Percentiles rank a stretch among this genome's conserved stretches.
Evolutionary conservation across 805 yeast species (phyloP).

Genomic region (Metschnikowia anglica): DNA sequence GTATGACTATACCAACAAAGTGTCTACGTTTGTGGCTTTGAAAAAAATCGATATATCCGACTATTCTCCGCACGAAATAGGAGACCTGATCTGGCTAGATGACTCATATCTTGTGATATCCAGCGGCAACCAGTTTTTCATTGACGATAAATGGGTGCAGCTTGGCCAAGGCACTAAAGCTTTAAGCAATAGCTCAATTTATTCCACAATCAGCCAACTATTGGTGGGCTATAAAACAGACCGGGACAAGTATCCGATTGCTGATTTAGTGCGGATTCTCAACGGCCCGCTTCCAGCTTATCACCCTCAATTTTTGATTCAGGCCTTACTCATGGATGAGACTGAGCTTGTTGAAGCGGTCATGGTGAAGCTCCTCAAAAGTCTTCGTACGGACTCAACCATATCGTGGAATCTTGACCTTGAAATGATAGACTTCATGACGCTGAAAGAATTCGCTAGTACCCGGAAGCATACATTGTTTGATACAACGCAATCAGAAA

Average conservation of each 20-base stretch:
- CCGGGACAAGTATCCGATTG: slow-evolving; percentile 42
- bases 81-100: slow-evolving; percentile 85
- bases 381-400: slow-evolving; percentile 42
- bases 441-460: slow-evolving; percentile 1
- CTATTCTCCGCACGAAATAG: slow-evolving; percentile 77
- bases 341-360: slow-evolving; percentile 54
- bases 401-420: slow-evolving; percentile 37
- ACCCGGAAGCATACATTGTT: slow-evolving; percentile 1
- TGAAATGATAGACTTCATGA: slow-evolving; percentile 22
- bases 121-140: slow-evolving; percentile 84
- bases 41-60: slow-evolving; percentile 67
- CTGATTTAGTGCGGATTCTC: slow-evolving; percentile 69
- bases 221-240: slow-evolving; percentile 31
- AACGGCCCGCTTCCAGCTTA: slow-evolving; percentile 90
- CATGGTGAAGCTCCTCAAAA: slow-evolving; percentile 51
- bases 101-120: slow-evolving; percentile 81
- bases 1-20: slow-evolving; percentile 80
- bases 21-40: slow-evolving; percentile 75
- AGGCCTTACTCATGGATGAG: slow-evolving; percentile 64
- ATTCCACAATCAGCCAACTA: slow-evolving; percentile 49
- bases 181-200: slow-evolving; percentile 36
- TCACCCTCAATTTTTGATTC: slow-evolving; percentile 87
- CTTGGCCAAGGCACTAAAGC: slow-evolving; percentile 23
- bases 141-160: slow-evolving; percentile 63
- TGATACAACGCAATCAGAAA: not conserved